A percentile compares a stretch with the other conserved stretches of the same genome.
phyloP scores from a whole-genome alignment of 2,329 filamentous ascomycete species.

The Ceratocystis eucalypticola region DNA sequence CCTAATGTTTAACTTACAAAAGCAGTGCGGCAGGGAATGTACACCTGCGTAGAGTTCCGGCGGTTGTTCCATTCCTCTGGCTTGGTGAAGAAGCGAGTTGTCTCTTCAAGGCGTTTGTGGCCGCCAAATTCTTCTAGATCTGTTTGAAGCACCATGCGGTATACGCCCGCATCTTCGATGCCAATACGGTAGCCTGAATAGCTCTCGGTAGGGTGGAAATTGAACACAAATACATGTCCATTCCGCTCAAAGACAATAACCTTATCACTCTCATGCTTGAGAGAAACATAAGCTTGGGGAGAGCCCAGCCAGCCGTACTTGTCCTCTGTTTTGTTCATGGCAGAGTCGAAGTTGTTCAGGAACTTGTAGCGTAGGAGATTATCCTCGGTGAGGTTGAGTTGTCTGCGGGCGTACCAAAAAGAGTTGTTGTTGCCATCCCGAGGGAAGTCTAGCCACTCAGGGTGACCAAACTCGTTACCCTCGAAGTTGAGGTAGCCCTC shows the following conservation, averaged over 20 bases:
- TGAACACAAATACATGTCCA: conserved; percentile 86
- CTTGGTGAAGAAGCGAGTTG: conserved; percentile 85
- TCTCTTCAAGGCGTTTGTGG: conserved; percentile 59
- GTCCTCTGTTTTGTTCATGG: conserved; percentile 77
- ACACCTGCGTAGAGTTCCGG: conserved; percentile 84
- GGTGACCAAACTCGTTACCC: conserved; percentile 96
- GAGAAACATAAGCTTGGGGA: conserved; percentile 75
- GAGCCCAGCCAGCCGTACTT: conserved; percentile 86
- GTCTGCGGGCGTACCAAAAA: conserved; percentile 86
- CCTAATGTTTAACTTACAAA: conserved; percentile 44
- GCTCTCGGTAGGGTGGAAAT: conserved; percentile 76
- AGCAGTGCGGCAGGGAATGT: conserved; percentile 71
- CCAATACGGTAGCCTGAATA: conserved; percentile 90
- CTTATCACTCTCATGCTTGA: conserved; percentile 91
- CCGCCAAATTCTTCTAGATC: conserved; percentile 70
- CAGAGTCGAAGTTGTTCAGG: conserved; percentile 83
- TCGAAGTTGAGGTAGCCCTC: conserved; percentile 98
- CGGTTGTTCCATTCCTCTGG: conserved; percentile 80
- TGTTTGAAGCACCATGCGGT: conserved; percentile 71
- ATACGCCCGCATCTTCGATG: conserved; percentile 71
- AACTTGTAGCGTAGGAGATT: conserved; percentile 72
- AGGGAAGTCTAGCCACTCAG: conserved; percentile 97
- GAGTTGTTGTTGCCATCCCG: conserved; percentile 85
- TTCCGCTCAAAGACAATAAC: conserved; percentile 90
- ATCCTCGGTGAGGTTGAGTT: conserved; percentile 87